phyloP scores from a whole-genome alignment of 495 filamentous ascomycete species.

The Ramalina intermedia region DNA sequence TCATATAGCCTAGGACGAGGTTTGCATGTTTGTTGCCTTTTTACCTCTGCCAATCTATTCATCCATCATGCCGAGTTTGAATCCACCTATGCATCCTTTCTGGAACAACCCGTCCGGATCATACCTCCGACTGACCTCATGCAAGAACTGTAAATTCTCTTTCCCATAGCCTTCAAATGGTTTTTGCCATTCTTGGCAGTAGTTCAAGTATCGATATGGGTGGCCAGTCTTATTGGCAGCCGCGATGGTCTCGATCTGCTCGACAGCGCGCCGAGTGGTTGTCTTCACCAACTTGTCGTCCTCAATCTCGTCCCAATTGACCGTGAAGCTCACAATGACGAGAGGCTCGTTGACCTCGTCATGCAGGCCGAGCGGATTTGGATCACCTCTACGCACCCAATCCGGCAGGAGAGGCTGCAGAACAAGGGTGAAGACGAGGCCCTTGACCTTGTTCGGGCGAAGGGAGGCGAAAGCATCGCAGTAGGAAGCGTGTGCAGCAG shows the following conservation, averaged over 20 bases:
- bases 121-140: constrained; percentile 16
- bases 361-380: constrained; percentile 18
- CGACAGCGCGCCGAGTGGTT: constrained; percentile 14
- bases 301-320: constrained; percentile 16
- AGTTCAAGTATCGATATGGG: constrained; percentile 22
- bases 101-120: constrained; percentile 23
- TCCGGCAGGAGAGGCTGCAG: constrained; percentile 19
- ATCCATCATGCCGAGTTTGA: constrained; percentile 16
- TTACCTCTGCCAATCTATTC: neutral
- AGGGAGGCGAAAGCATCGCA: constrained; percentile 8
- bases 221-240: constrained; percentile 15
- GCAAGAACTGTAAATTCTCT: constrained; percentile 18
- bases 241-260: constrained; percentile 20
- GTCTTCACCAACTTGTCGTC: constrained; percentile 20
- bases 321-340: constrained; percentile 20
- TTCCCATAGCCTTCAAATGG: constrained; percentile 23
- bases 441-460: constrained; percentile 7
- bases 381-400: constrained; percentile 17
- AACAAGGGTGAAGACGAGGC: constrained; percentile 17
- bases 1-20: too few species aligned
- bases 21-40: too few species aligned
- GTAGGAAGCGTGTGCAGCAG: constrained; percentile 15
- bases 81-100: constrained; percentile 19
- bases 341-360: constrained; percentile 15
- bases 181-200: constrained; percentile 20